Base-by-base conservation (phyloP, 2,329 filamentous ascomycete species). In the Trichoderma gracile region DNA sequence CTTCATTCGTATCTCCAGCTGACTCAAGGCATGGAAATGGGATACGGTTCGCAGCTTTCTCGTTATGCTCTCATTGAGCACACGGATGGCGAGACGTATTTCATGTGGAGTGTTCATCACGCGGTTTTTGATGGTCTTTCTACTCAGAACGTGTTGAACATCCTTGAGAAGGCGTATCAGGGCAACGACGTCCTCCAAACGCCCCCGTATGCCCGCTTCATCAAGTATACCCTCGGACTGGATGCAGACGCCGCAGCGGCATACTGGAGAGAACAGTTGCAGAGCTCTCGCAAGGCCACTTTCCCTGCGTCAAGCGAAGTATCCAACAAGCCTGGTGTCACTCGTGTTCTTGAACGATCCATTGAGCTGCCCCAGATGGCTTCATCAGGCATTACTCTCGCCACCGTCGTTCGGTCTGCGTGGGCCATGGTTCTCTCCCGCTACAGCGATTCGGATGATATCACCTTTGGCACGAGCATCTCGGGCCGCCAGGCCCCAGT, bases 351-450 rank as follows among this genome's bases (percentile, higher is more conserved):
- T 45, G 33, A 64, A 38, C 59, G 17, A 12, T 59, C 45, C 1
- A 53, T 64, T 3, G 3, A 64, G 2, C 45, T 60, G 1, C 55
- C 62, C 2, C 3, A 15, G 4, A n/a, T 45, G 14, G 23, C 21
- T 43, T 47, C 33, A 0, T 59, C 62, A 0, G 62, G 10, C 14
- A 49, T 70, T n/a, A 72, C 70, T 1, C 10, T 67, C 1, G 67
- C 73, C 1, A 70, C 68, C 1, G 50, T 73, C 2, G 54, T 71
- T 21, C 68, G 73, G 3, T 70, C 72, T 2, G 71, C 73, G 7
- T 72, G 71, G 69, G 64, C 71, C 7, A 55, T 82, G 5, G 70
- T 79, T 2, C 71, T 78, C 2, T 73, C 74, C 0, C 67, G 76
- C 3, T 78, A 79, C 54, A 73, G 77, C 65, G 72, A 45, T 65